phyloP scores from a whole-genome alignment of 345 rosid species.

The Hevea brasiliensis region DNA sequence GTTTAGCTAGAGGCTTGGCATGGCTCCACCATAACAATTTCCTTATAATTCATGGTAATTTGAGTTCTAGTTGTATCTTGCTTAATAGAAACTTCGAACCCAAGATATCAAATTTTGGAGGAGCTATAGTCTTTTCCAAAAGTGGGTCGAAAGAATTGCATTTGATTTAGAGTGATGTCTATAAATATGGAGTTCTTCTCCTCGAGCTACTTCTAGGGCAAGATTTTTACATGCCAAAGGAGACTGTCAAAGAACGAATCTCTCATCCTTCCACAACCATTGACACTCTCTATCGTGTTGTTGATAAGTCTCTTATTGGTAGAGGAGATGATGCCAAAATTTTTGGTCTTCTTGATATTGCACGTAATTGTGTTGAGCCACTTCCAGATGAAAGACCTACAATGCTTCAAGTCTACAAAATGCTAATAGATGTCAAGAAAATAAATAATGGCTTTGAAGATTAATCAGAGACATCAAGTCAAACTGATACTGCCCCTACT shows the following conservation, averaged over 20 bases:
- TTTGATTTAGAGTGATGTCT: not conserved
- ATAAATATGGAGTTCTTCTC: not conserved
- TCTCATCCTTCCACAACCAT: not conserved
- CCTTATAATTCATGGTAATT: not conserved
- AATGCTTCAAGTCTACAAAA: not conserved
- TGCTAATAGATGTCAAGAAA: not conserved
- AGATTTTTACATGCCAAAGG: not conserved
- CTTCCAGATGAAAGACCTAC: slow-evolving; percentile 2
- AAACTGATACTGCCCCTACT: no score
- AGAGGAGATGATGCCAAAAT: not conserved
- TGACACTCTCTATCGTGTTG: not conserved
- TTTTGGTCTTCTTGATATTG: not conserved
- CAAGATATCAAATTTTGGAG: slow-evolving; percentile 1
- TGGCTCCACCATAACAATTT: not conserved
- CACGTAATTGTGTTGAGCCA: not conserved
- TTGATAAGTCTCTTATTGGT: not conserved
- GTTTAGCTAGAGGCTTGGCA: not conserved
- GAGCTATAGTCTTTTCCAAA: not conserved
- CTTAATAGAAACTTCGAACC: slow-evolving; percentile 1
- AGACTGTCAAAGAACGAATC: not conserved
- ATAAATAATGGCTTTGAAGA: no score
- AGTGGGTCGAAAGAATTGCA: not conserved
- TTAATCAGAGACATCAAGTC: no score
- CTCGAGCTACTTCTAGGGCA: not conserved
- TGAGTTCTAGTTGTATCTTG: not conserved